These are phyloP conservation scores for Globisporangium nunn DNA, from an alignment of 352 stramenopile genomes.

Conservation along the genomic window DNA sequence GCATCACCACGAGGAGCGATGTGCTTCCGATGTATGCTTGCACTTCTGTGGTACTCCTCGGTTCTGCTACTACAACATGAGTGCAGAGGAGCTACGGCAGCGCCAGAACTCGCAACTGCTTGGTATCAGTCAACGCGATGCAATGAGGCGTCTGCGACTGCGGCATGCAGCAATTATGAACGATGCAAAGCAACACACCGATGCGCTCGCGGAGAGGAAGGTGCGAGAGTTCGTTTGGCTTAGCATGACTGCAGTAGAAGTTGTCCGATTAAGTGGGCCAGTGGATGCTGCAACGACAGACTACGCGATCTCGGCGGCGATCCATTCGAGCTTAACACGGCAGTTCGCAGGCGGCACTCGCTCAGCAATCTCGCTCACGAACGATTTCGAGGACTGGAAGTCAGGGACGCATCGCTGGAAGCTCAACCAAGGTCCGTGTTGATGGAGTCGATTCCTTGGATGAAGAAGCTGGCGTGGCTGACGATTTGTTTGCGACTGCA, in stretches of 20 bases:
- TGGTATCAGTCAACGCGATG: slow-evolving; percentile 63
- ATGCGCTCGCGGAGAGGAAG: slow-evolving; percentile 85
- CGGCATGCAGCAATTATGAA: slow-evolving; percentile 73
- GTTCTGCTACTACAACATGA: background rate
- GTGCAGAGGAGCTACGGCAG: background rate
- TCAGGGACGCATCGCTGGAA: slow-evolving; percentile 73
- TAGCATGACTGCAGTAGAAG: background rate
- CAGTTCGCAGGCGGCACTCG: slow-evolving; percentile 78
- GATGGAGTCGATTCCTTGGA: background rate
- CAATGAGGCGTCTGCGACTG: slow-evolving; percentile 31
- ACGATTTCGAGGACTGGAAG: slow-evolving; percentile 96
- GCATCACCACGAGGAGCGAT: background rate
- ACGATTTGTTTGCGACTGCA: background rate
- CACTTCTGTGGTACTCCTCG: background rate
- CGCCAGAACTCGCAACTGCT: slow-evolving; percentile 22
- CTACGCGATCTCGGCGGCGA: slow-evolving; percentile 77
- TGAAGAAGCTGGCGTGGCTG: background rate
- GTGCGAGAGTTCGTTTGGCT: slow-evolving; percentile 14
- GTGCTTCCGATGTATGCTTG: background rate
- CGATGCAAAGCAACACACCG: slow-evolving; percentile 93
- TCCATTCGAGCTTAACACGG: slow-evolving; percentile 69
- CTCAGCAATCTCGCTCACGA: slow-evolving; percentile 69
- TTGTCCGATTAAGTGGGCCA: background rate
- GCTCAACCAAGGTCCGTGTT: slow-evolving; percentile 19
- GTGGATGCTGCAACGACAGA: slow-evolving; percentile 19